These are phyloP conservation scores for Lupinus albus DNA, from an alignment of 306 rosid species.

Conservation along the genomic window DNA sequence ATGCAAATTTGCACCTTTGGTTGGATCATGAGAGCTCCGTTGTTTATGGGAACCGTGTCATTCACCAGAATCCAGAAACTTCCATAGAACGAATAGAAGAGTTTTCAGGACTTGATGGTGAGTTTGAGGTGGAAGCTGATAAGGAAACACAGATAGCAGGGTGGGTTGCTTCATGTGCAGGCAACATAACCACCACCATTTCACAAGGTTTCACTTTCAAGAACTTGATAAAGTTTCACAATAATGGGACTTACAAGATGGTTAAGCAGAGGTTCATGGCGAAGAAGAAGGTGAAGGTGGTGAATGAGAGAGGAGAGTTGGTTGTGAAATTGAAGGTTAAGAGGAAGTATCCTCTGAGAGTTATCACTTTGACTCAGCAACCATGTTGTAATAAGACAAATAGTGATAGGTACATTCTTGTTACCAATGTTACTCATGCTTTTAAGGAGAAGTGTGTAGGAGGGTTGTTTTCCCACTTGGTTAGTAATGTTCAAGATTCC, in stretches of 20 bases:
- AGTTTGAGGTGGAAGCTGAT: conserved; percentile 56
- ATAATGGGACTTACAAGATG: conserved; percentile 56
- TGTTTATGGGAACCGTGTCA: conserved; percentile 42
- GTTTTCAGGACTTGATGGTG: conserved; percentile 65
- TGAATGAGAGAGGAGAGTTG: conserved; percentile 34
- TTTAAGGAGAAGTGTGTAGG: conserved; percentile 45
- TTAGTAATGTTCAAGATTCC: conserved; percentile 55
- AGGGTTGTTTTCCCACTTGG: conserved; percentile 2
- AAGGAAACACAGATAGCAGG: conserved; percentile 51
- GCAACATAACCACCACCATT: conserved; percentile 58
- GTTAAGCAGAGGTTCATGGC: conserved; percentile 57
- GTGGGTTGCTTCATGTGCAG: conserved; percentile 72
- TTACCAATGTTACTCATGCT: conserved; percentile 61
- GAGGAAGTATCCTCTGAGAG: conserved; percentile 55
- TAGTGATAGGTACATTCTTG: conserved; percentile 45
- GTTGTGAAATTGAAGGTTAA: conserved; percentile 37
- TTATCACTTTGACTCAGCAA: conserved; percentile 40
- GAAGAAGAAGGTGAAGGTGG: conserved; percentile 43
- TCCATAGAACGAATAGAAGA: conserved; percentile 44
- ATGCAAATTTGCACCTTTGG: conserved; percentile 89
- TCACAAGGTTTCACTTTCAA: conserved; percentile 47
- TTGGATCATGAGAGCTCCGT: conserved; percentile 49
- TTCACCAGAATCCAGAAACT: conserved; percentile 42
- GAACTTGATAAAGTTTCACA: conserved; percentile 45
- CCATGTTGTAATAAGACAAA: conserved; percentile 23